A percentile compares a stretch with the other conserved stretches of the same genome.
phyloP scores from a whole-genome alignment of 768 basidiomycete species.

The Suillus plorans region DNA sequence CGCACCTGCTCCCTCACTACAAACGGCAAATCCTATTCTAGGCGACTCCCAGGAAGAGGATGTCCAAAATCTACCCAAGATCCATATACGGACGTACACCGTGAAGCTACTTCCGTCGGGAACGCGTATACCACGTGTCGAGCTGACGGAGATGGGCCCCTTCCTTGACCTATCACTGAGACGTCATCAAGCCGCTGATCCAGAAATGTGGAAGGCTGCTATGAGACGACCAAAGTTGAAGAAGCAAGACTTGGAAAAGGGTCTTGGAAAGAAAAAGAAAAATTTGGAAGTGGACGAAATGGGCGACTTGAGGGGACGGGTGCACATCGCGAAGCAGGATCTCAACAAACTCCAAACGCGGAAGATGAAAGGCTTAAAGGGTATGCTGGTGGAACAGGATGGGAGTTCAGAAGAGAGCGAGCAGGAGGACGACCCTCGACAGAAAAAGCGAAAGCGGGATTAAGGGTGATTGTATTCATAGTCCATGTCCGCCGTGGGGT shows the following conservation, averaged over 20 bases:
- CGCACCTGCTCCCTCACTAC: slow-evolving; percentile 61
- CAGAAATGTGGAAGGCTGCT: slow-evolving; percentile 78
- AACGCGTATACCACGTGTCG: slow-evolving; percentile 75
- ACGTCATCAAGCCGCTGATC: slow-evolving; percentile 70
- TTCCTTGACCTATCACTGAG: slow-evolving; percentile 81
- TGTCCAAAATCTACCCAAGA: slow-evolving; percentile 59
- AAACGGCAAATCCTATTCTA: slow-evolving; percentile 31
- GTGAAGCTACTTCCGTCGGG: slow-evolving; percentile 73
- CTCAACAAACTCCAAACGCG: slow-evolving; percentile 81
- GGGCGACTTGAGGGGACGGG: slow-evolving; percentile 90
- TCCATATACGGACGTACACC: slow-evolving; percentile 89
- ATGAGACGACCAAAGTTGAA: slow-evolving; percentile 84
- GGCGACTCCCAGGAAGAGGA: slow-evolving; percentile 36
- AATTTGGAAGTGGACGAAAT: slow-evolving; percentile 97
- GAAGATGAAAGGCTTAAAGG: slow-evolving; percentile 94
- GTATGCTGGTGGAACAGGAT: slow-evolving; percentile 25
- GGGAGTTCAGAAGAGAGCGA: slow-evolving; percentile 6
- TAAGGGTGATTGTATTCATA: slow-evolving; percentile 2
- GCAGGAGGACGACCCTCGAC: slow-evolving; percentile 7
- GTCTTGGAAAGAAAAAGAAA: slow-evolving; percentile 89
- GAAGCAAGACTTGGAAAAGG: slow-evolving; percentile 84
- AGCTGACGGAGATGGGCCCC: slow-evolving; percentile 89
- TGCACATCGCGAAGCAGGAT: slow-evolving; percentile 91
- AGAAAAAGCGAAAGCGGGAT: slow-evolving; percentile 19
- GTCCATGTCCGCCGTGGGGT: slow-evolving; percentile 6